Conservation (phyloP, 768 basidiomycete species). For the Phlebiopsis flavidoalba region DNA sequence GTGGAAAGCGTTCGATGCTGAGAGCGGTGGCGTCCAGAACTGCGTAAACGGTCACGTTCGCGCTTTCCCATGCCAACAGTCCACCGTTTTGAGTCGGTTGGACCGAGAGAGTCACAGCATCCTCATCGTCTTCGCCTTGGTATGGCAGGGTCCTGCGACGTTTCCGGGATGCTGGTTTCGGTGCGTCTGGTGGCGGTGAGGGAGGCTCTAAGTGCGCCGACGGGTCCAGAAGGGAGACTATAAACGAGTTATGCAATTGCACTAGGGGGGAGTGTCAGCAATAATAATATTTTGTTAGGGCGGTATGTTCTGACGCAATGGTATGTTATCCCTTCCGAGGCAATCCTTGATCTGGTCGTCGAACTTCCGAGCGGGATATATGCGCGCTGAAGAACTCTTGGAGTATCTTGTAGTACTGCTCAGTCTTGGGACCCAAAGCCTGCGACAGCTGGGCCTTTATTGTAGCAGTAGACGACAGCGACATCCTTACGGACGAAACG, state of each 20-base stretch:
- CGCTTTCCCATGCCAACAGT: conserved; percentile 63
- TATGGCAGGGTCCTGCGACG: conserved; percentile 65
- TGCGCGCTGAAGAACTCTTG: conserved; percentile 62
- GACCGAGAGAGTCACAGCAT: conserved; percentile 56
- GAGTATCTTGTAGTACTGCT: conserved; percentile 58
- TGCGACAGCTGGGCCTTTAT: conserved; percentile 64
- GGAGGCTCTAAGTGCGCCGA: conserved; percentile 65
- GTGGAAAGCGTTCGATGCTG: conserved; percentile 37
- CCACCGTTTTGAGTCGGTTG: conserved; percentile 64
- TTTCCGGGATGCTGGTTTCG: conserved; percentile 64
- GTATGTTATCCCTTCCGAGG: conserved; percentile 47
- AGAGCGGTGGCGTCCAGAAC: conserved; percentile 38
- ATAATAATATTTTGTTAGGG: not conserved
- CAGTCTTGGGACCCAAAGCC: conserved; percentile 57
- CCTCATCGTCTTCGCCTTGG: conserved; percentile 56
- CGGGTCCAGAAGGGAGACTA: conserved; percentile 79
- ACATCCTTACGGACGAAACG: conserved; percentile 40
- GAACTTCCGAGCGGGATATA: conserved; percentile 70
- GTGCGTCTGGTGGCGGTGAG: conserved; percentile 56
- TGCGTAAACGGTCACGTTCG: conserved; percentile 68
- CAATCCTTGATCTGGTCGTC: conserved; percentile 62
- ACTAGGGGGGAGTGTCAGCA: conserved; percentile 33
- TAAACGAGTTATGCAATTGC: conserved; percentile 78
- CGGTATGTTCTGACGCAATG: conserved; percentile 39
- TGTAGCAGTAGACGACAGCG: conserved; percentile 67